These are phyloP conservation scores for Pichia sp. DNA, from an alignment of 1,139 yeast genomes.

Conservation along the genomic window DNA sequence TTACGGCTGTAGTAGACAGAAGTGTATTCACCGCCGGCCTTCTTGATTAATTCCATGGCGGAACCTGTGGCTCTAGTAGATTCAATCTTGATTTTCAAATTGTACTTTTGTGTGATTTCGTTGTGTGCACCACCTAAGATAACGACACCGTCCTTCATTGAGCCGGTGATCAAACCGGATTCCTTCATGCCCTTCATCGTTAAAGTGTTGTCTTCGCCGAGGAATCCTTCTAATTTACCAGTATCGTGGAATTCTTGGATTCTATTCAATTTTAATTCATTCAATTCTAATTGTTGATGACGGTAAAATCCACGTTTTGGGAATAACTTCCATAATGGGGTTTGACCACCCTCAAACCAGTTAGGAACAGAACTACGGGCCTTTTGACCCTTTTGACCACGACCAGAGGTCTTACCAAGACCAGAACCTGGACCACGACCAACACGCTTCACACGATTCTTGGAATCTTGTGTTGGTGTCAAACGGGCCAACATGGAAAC, in stretches of 20 bases:
- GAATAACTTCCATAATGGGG: slow-evolving; percentile 84
- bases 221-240: slow-evolving; percentile 61
- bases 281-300: slow-evolving; percentile 44
- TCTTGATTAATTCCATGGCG: slow-evolving; percentile 74
- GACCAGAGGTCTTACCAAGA: slow-evolving; percentile 88
- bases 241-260: slow-evolving; percentile 62
- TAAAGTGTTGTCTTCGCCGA: slow-evolving; percentile 62
- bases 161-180: slow-evolving; percentile 69
- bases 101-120: slow-evolving; percentile 33
- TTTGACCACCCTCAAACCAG: slow-evolving; percentile 99
- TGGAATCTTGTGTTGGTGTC: slow-evolving; percentile 34
- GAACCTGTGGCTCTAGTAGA: slow-evolving; percentile 77
- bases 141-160: slow-evolving; percentile 78
- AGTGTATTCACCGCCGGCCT: slow-evolving; percentile 67
- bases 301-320: slow-evolving; percentile 82
- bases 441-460: slow-evolving; percentile 57
- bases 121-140: slow-evolving; percentile 58
- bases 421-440: slow-evolving; percentile 99
- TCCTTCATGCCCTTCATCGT: slow-evolving; percentile 73
- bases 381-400: slow-evolving; percentile 99
- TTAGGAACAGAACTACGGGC: slow-evolving; percentile 89
- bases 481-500: slow-evolving; percentile 28
- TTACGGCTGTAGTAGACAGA: slow-evolving; percentile 66
- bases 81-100: slow-evolving; percentile 67
- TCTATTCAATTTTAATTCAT: slow-evolving; percentile 54